Evolutionary conservation across 176 grass and related monocot species (phyloP), one percentile per base, ranked within the genome.

Genomic region (maize (Zea mays)): DNA sequence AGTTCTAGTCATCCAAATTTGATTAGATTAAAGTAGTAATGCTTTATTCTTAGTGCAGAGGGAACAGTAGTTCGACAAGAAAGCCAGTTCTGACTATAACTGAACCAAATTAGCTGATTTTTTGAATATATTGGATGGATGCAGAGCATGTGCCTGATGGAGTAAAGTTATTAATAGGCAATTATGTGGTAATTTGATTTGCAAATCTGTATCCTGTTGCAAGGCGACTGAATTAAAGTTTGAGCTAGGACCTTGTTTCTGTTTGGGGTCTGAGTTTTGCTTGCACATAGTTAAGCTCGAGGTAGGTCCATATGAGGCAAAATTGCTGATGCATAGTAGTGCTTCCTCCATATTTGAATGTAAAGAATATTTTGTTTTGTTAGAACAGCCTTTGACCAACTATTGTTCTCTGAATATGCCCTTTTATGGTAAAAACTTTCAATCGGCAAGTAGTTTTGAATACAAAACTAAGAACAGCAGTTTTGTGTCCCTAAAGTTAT

Each of bases 21-120:
- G 14, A 83, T 57, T 86, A 69, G 44, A 72, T 48, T 37, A 73
- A 65, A 56, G 4, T 16, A 50, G 27, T 71, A 8, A 57, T 36
- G 52, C 40, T 9, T 20, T 52, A 6, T 70, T 74, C 20, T 65
- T 8, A 7, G 11, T 44, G 63, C 39, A 50, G 43, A 69, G 15
- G 67, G 15, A 75, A 16, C 62, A 51, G 3, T 47, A 40, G 57
- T 70, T 70, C 2, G 10, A 56, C 59, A 55, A 15, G 14, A 35
- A 20, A 21, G 13, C 44, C 6, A 4, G 10, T 8, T 39, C 70
- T 35, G 9, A 21, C 55, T 58, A 20, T 57, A 72, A 72, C 36
- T 62, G 61, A 83, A 74, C 55, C 47, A 74, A 58, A 21, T 20
- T 58, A 58, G 55, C 55, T 21, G 35, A n/a, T n/a, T 46, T 44